Evolutionary conservation across 2,329 filamentous ascomycete species (phyloP).

Genomic region (Ophioceras dolichostomum): DNA sequence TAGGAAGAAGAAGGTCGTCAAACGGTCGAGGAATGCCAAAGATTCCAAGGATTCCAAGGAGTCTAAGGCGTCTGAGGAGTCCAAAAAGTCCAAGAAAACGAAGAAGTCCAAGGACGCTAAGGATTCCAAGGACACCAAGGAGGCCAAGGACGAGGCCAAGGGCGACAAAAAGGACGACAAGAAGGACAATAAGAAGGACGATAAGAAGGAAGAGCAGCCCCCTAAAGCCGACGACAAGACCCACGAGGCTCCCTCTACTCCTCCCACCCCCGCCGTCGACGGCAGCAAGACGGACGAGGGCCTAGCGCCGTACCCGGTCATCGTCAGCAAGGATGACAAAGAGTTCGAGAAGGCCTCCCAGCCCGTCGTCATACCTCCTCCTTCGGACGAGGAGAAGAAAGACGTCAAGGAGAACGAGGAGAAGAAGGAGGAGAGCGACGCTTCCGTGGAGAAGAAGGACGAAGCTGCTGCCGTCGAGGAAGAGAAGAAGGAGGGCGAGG

Average conservation of each 20-base stretch:
- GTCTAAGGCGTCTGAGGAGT: too few relatives aligned
- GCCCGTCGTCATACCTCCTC: conserved; percentile 2
- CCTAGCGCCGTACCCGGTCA: conserved; percentile 11
- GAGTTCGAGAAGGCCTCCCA: conserved; percentile 18
- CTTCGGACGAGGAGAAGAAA: not conserved
- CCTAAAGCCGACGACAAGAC: too few relatives aligned
- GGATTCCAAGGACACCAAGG: conserved; percentile 3
- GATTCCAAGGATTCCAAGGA: too few relatives aligned
- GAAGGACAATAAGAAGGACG: too few relatives aligned
- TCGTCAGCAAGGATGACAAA: conserved; percentile 15
- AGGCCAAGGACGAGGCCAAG: conserved; percentile 19
- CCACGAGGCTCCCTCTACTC: too few relatives aligned
- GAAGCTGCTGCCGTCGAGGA: not conserved
- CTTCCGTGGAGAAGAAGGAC: not conserved
- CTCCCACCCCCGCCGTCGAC: not conserved
- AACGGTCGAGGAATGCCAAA: too few relatives aligned
- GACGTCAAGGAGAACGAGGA: not conserved
- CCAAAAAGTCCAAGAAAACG: too few relatives aligned
- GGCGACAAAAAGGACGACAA: conserved; percentile 13
- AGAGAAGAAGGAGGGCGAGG: too few relatives aligned
- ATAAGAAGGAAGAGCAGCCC: not conserved
- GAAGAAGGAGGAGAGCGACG: not conserved
- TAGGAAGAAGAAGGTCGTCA: too few relatives aligned
- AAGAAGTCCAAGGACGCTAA: conserved; percentile 10
- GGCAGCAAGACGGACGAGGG: conserved; percentile 5